These are phyloP conservation scores for Falciphora oryzae DNA, from an alignment of 2,329 filamentous ascomycete species.

Conservation along the genomic window DNA sequence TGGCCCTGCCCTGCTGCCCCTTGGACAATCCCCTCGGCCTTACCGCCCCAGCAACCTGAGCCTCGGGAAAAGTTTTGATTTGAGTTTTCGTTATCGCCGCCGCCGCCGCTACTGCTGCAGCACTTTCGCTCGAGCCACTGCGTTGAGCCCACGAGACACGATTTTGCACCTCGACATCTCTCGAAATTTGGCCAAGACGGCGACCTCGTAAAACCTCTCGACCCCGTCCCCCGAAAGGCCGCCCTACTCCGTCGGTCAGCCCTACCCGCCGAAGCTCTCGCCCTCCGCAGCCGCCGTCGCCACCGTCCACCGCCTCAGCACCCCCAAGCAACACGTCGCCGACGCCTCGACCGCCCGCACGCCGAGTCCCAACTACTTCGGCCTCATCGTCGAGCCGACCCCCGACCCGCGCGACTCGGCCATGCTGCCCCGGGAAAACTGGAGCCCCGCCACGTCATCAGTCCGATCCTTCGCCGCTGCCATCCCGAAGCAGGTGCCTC, in stretches of 20 bases:
- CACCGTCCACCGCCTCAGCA: conserved; percentile 15
- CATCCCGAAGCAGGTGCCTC: conserved; percentile 61
- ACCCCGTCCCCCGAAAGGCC: no score
- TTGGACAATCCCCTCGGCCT: no score
- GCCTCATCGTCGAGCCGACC: conserved; percentile 59
- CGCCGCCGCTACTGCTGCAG: no score
- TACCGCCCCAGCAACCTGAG: no score
- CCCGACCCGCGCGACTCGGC: conserved; percentile 59
- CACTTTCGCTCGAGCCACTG: no score
- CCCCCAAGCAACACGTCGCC: not conserved
- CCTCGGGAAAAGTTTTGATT: no score
- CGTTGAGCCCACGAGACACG: no score
- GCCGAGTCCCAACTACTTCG: conserved; percentile 83
- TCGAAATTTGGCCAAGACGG: no score
- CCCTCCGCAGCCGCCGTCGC: conserved; percentile 25
- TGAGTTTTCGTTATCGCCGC: no score
- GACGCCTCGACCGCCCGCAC: conserved; percentile 30
- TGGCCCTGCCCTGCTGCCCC: no score
- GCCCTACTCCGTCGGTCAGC: conserved; percentile 50
- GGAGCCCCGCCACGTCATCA: conserved; percentile 67
- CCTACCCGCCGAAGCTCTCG: conserved; percentile 45
- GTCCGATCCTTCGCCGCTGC: conserved; percentile 64
- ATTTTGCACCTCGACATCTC: no score
- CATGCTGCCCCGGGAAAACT: conserved; percentile 61
- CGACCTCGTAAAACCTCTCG: no score